Conservation (phyloP, 192 early-diverging fungal species). For the Backusella mclennaniae region DNA sequence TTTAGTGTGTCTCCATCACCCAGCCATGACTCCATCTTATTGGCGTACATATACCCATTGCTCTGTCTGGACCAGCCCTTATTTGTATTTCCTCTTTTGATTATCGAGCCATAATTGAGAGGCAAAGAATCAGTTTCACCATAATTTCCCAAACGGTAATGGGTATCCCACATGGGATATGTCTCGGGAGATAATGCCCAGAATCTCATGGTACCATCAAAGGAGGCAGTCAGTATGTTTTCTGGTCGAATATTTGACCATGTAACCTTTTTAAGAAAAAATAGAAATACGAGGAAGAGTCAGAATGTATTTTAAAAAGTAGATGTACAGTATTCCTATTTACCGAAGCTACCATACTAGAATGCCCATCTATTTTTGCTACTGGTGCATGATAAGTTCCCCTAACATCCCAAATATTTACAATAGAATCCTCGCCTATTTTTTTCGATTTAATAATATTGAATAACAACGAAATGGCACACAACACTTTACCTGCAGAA, state of each 20-base stretch:
- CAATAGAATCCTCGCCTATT: conserved; percentile 27
- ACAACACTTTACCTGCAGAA: conserved; percentile 12
- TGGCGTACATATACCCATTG: too few relatives aligned
- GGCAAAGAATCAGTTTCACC: not conserved
- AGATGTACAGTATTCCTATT: not conserved
- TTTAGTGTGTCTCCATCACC: not conserved
- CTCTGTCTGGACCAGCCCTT: not conserved
- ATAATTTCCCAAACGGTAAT: not conserved
- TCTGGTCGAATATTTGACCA: conserved; percentile 31
- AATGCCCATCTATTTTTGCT: conserved; percentile 26
- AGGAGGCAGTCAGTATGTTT: conserved; percentile 14
- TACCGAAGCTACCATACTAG: conserved; percentile 14
- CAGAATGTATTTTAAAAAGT: not conserved
- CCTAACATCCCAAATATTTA: conserved; percentile 37
- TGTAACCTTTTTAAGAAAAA: not conserved
- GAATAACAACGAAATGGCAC: not conserved
- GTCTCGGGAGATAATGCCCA: conserved; percentile 15
- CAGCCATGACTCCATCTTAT: not conserved
- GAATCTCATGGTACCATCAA: conserved; percentile 16
- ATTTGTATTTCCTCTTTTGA: not conserved
- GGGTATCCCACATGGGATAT: conserved; percentile 21
- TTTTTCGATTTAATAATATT: not conserved
- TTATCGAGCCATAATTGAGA: not conserved
- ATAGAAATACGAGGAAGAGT: not conserved
- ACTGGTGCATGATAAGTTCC: conserved; percentile 14